Conservation (phyloP, 164 flowering plant species). For the Sextonia rubra region DNA sequence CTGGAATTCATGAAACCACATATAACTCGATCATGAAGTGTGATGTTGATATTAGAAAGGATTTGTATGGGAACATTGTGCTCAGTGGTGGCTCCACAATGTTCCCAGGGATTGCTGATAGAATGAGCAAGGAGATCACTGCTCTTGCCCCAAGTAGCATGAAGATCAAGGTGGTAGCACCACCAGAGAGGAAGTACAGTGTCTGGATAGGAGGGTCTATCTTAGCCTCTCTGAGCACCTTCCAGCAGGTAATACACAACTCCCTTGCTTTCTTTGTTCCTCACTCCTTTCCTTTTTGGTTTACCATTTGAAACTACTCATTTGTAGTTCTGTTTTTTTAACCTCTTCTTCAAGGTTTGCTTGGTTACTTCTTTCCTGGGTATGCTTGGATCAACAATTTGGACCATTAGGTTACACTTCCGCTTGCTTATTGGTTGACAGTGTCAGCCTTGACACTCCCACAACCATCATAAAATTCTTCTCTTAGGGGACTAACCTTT, state of each 20-base stretch:
- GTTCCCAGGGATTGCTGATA: conserved; percentile 61
- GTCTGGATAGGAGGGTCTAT: conserved; percentile 61
- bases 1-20: conserved; percentile 58
- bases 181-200: conserved; percentile 65
- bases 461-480: too few species aligned
- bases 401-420: too few species aligned
- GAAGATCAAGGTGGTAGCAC: conserved; percentile 62
- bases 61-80: conserved; percentile 54
- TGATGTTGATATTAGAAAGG: conserved; percentile 59
- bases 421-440: too few species aligned
- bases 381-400: too few species aligned
- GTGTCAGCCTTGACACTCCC: too few species aligned
- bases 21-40: conserved; percentile 63
- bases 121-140: conserved; percentile 70
- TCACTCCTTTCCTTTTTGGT: too few species aligned
- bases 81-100: conserved; percentile 62
- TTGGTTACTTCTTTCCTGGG: too few species aligned
- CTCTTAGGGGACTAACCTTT: too few species aligned
- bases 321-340: too few species aligned
- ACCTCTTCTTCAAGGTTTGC: too few species aligned
- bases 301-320: too few species aligned
- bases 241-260: conserved; percentile 41
- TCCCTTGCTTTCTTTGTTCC: not conserved
- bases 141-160: conserved; percentile 65
- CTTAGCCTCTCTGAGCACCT: conserved; percentile 57